Evolutionary conservation across 192 early-diverging fungal species (phyloP), one percentile per base, ranked within the genome.

Genomic region (Lobulomyces angularis): DNA sequence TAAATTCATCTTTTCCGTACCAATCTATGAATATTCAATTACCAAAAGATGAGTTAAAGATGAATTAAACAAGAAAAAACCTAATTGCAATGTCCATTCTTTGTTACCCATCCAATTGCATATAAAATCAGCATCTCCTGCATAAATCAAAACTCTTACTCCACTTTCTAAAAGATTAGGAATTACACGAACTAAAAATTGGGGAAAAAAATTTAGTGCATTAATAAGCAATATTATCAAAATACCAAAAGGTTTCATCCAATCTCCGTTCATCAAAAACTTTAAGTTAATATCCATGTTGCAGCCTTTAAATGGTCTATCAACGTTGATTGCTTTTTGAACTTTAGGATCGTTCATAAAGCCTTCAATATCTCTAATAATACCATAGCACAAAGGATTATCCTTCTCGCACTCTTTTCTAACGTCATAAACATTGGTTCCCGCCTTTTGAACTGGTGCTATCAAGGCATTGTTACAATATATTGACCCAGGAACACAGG

Each of bases 41-140:
- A n/a, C n/a, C n/a, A n/a, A n/a, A n/a, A n/a, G n/a, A n/a, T n/a
- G n/a, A n/a, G n/a, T n/a, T n/a, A n/a, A n/a, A n/a, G n/a, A n/a
- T n/a, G n/a, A n/a, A n/a, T n/a, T n/a, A n/a, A n/a, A 42, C 41
- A 8, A 54, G 52, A 35, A 55, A 20, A 14, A 9, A 4, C 23
- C 27, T 7, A 46, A 1, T 9, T 8, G 2, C 28, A 29, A 4
- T 35, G 11, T 16, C 23, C 28, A 25, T 3, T 17, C 11, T 23
- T 21, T 36, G 53, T 40, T 46, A 41, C 67, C 80, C 30, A 75
- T 67, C 77, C 79, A 87, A 62, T 88, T 88, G 75, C 88, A 92
- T 47, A 90, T 90, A 56, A 77, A 93, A 61, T 93, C 89, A 2
- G 84, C 84, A 43, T 93, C 89, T 27, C 93, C 91, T 45, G 84